These are phyloP conservation scores for Cordyceps tenuipes DNA, from an alignment of 2,329 filamentous ascomycete genomes.

Conservation along the genomic window DNA sequence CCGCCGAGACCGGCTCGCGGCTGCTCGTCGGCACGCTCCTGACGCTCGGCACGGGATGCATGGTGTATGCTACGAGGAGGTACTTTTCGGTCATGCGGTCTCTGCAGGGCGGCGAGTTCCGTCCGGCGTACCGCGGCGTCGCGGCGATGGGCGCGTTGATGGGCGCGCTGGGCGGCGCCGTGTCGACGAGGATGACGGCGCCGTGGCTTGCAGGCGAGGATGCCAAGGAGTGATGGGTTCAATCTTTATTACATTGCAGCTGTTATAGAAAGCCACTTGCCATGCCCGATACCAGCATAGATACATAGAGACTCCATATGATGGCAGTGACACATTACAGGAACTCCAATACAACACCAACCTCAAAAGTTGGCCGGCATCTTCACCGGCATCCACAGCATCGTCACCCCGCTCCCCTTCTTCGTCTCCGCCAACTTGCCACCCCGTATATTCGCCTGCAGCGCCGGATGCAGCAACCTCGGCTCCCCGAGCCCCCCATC, in stretches of 20 bases:
- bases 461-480: conserved; percentile 38
- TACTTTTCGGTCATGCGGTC: conserved; percentile 36
- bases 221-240: not conserved
- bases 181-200: conserved; percentile 12
- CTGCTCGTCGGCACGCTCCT: conserved; percentile 33
- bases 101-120: conserved; percentile 34
- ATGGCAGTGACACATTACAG: no score
- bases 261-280: no score
- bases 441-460: conserved; percentile 44
- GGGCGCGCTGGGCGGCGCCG: conserved; percentile 23
- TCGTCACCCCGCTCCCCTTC: not conserved
- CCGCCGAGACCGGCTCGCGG: conserved; percentile 13
- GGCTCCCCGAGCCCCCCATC: conserved; percentile 37
- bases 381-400: not conserved
- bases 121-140: conserved; percentile 23
- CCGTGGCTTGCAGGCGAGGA: not conserved
- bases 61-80: conserved; percentile 37
- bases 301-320: not conserved
- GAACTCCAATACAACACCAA: no score
- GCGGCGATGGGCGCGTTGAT: conserved; percentile 23
- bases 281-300: not conserved
- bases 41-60: conserved; percentile 34
- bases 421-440: conserved; percentile 26
- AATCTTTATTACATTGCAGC: not conserved
- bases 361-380: not conserved